Conservation (phyloP, 2,329 filamentous ascomycete species). For the Neonectria magnoliae region DNA sequence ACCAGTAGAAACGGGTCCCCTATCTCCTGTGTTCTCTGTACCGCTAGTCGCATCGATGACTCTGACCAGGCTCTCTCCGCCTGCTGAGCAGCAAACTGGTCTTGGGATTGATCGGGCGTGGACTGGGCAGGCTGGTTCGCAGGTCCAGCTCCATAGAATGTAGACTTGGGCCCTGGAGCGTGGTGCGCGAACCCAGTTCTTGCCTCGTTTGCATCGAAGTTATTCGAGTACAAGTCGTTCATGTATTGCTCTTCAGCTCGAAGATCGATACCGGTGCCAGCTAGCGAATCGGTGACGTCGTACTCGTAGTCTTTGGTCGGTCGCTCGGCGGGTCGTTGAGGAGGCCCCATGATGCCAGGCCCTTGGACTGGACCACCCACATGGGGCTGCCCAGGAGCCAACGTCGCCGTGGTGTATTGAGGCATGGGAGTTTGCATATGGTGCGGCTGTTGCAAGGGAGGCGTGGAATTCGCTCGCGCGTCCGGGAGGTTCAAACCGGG, state of each 20-base stretch:
- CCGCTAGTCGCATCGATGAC: slow-evolving; percentile 70
- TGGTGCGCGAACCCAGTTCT: slow-evolving; percentile 63
- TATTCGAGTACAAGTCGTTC: slow-evolving; percentile 70
- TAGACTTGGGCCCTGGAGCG: slow-evolving; percentile 62
- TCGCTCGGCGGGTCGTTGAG: slow-evolving; percentile 69
- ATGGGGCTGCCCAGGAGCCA: slow-evolving; percentile 36
- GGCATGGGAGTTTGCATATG: slow-evolving; percentile 40
- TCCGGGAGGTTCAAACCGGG: slow-evolving; percentile 50
- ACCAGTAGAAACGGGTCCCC: slow-evolving; percentile 78
- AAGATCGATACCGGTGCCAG: slow-evolving; percentile 86
- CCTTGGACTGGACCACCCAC: slow-evolving; percentile 39
- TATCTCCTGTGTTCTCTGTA: slow-evolving; percentile 73
- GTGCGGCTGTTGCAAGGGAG: slow-evolving; percentile 47
- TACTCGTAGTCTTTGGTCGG: slow-evolving; percentile 72
- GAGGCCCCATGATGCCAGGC: slow-evolving; percentile 62
- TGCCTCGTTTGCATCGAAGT: slow-evolving; percentile 58
- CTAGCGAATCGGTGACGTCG: slow-evolving; percentile 84
- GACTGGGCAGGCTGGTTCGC: slow-evolving; percentile 69
- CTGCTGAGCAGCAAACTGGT: slow-evolving; percentile 72
- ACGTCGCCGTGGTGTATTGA: slow-evolving; percentile 34
- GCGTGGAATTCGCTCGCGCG: slow-evolving; percentile 45
- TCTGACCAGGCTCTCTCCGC: slow-evolving; percentile 73
- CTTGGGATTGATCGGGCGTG: slow-evolving; percentile 60
- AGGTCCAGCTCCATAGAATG: slow-evolving; percentile 72
- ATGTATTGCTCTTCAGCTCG: slow-evolving; percentile 87